Evolutionary conservation across 1,284 basidiomycete species (phyloP), one percentile per base, ranked within the genome.

Genomic region (Austroboletus niveus): DNA sequence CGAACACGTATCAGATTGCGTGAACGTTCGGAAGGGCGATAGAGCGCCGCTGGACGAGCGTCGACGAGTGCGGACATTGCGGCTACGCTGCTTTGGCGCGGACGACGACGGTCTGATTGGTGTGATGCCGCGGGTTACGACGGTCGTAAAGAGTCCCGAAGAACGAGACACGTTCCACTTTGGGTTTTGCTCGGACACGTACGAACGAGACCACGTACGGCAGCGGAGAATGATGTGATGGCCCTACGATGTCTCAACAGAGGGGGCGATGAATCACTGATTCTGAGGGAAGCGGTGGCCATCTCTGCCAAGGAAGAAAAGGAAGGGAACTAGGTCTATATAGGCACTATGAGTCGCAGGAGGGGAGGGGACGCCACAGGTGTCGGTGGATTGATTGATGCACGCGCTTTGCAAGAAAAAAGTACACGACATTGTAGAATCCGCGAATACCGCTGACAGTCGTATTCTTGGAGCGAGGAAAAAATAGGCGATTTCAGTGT

Each of bases 1-100:
- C 1, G 45, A 53, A 60, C 65, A 63, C 65, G 62, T 67, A 65
- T 51, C 48, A 3, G 35, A 48, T 58, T 51, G 52, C 51, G 51
- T 53, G 49, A 46, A 27, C 42, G 47, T 32, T 38, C 27, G 39
- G 14, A 32, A 20, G 47, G 62, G 61, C 17, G 51, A 60, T 65
- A 67, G 49, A 54, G 56, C 44, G 63, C 35, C 35, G 31, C 46
- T 30, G 29, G 30, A 46, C 15, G n/a, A 22, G 29, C 34, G 48
- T 30, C 46, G 45, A 45, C 47, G 41, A 22, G 55, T 44, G 48
- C 39, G 47, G 40, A 54, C 56, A 52, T 48, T 50, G 49, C 50
- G 52, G 45, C 51, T 54, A 43, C 45, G 47, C 55, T 30, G 40
- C 46, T 48, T 27, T 47, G 48, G 56, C 34, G 52, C 44, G 49